phyloP scores from a whole-genome alignment of 768 basidiomycete species.

The Tylopilus cervinicoccineus region DNA sequence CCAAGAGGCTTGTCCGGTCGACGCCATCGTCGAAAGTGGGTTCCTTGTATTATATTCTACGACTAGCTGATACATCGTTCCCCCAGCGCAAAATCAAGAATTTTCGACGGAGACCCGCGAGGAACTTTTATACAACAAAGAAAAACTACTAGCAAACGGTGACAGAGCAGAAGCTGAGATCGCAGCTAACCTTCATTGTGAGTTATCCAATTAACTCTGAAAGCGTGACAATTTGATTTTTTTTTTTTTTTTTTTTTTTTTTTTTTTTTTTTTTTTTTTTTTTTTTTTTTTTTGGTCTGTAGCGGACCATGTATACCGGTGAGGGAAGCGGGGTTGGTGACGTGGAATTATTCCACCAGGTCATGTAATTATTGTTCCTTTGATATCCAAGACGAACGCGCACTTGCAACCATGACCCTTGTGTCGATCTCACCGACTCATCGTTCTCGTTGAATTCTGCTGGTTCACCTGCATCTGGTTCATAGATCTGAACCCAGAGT shows the following conservation, averaged over 20 bases:
- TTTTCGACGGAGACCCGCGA: conserved; percentile 97
- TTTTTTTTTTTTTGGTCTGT: no score
- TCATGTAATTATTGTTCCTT: conserved; percentile 24
- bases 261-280: no score
- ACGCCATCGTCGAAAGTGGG: conserved; percentile 98
- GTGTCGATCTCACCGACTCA: no score
- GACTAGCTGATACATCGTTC: not conserved
- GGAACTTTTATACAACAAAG: conserved; percentile 98
- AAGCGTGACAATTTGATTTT: conserved; percentile 17
- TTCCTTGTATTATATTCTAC: conserved; percentile 17
- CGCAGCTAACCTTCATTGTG: conserved; percentile 86
- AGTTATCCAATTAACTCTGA: conserved; percentile 20
- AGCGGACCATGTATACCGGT: conserved; percentile 91
- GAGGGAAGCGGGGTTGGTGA: conserved; percentile 22
- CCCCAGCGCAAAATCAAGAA: conserved; percentile 91
- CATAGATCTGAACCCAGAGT: not conserved
- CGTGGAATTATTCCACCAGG: conserved; percentile 6
- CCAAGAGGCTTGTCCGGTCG: conserved; percentile 98
- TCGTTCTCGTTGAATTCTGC: not conserved
- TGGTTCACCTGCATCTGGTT: not conserved
- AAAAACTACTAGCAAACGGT: conserved; percentile 94
- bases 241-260: no score
- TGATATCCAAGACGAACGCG: conserved; percentile 4
- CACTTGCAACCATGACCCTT: conserved; percentile 2
- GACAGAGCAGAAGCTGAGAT: conserved; percentile 97